Evolutionary conservation across 768 basidiomycete species (phyloP).

Genomic region (Pleurotus salmoneostramineus): DNA sequence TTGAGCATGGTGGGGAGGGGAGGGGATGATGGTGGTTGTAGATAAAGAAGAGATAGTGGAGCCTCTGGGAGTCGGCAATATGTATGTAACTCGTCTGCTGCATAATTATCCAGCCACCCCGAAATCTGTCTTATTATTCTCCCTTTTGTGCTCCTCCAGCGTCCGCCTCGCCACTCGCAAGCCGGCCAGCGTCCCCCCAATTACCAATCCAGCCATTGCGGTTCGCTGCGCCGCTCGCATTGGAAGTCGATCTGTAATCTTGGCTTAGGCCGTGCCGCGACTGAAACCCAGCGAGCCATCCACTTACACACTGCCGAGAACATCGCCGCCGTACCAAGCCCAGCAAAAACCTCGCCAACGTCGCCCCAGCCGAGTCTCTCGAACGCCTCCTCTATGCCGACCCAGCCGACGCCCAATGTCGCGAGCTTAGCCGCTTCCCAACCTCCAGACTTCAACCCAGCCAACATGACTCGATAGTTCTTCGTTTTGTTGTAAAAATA

Average conservation of each 20-base stretch:
- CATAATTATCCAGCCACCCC: conserved; percentile 6
- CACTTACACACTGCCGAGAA: conserved; percentile 53
- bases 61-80: neutral
- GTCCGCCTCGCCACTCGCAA: conserved; percentile 22
- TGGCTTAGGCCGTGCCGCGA: neutral
- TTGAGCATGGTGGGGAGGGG: conserved; percentile 3
- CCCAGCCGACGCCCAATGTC: conserved; percentile 34
- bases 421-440: conserved; percentile 49
- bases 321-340: conserved; percentile 54
- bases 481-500: conserved; percentile 97
- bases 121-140: conserved; percentile 10
- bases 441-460: conserved; percentile 65
- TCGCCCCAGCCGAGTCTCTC: conserved; percentile 30
- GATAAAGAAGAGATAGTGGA: conserved; percentile 6
- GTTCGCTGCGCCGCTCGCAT: conserved; percentile 45
- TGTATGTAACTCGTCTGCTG: neutral
- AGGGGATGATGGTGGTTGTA: neutral
- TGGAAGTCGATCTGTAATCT: conserved; percentile 50
- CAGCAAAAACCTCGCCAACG: conserved; percentile 56
- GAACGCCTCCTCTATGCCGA: conserved; percentile 39
- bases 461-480: conserved; percentile 81
- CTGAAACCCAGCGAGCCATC: conserved; percentile 16
- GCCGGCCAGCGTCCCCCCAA: conserved; percentile 52
- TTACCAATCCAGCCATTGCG: conserved; percentile 49
- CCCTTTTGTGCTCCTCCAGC: conserved; percentile 18